These are phyloP conservation scores for Hyaloperonospora arabidopsidis DNA, from an alignment of 352 stramenopile genomes.

Conservation along the genomic window DNA sequence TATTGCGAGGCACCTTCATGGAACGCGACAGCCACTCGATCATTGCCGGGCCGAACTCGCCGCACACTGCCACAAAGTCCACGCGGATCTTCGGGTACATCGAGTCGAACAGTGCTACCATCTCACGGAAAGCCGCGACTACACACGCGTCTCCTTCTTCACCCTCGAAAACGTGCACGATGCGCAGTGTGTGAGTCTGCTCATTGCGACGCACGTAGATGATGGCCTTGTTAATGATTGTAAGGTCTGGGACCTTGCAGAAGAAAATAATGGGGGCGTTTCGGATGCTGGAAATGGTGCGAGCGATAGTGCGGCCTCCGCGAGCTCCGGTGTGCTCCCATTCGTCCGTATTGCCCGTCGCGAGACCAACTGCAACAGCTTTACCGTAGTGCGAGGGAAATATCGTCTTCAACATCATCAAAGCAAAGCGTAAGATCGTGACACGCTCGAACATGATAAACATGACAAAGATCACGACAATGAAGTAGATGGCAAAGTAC, in stretches of 20 bases:
- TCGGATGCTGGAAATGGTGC: conserved; percentile 42
- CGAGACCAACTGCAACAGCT: conserved; percentile 3
- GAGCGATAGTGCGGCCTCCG: conserved; percentile 38
- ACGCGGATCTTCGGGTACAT: conserved; percentile 53
- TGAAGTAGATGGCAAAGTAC: conserved; percentile 84
- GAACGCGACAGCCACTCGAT: conserved; percentile 68
- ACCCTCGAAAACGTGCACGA: conserved; percentile 67
- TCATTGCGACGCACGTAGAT: conserved; percentile 85
- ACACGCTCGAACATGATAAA: conserved; percentile 83
- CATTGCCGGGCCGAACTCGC: conserved; percentile 47
- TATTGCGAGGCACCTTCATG: conserved; percentile 62
- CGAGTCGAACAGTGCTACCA: conserved; percentile 47
- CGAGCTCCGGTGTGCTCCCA: conserved; percentile 33
- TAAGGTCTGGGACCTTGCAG: conserved; percentile 77
- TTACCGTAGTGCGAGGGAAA: conserved; percentile 38
- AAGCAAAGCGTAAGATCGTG: conserved; percentile 62
- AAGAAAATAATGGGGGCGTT: conserved; percentile 79
- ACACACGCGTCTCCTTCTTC: conserved; percentile 14
- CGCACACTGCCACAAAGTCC: conserved; percentile 17
- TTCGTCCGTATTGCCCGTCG: neutral
- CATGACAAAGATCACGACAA: conserved; percentile 58
- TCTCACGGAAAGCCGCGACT: conserved; percentile 1
- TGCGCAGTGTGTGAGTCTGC: conserved; percentile 74
- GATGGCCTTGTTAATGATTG: conserved; percentile 86
- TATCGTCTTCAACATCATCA: conserved; percentile 55